These are phyloP conservation scores for Aphanomyces euteiches DNA, from an alignment of 352 stramenopile species.

Conservation along the genomic window DNA sequence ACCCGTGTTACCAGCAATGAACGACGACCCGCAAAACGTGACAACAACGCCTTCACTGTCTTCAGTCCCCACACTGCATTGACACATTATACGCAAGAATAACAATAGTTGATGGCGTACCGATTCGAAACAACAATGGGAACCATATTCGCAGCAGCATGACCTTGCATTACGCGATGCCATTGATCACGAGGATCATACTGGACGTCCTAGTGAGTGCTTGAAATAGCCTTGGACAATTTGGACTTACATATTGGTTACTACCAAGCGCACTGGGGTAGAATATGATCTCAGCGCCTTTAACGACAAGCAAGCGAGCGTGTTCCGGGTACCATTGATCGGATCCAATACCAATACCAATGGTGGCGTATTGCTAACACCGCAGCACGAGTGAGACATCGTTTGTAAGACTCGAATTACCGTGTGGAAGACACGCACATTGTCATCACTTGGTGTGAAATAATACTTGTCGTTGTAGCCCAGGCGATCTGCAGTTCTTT, in stretches of 20 bases:
- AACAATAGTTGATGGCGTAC: background rate
- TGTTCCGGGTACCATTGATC: conserved; percentile 93
- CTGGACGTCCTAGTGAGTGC: conserved; percentile 61
- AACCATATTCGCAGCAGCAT: conserved; percentile 86
- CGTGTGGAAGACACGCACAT: conserved; percentile 88
- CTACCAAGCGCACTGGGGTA: conserved; percentile 79
- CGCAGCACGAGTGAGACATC: background rate
- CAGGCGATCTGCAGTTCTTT: conserved; percentile 56
- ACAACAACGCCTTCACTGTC: conserved; percentile 74
- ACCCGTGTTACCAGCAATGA: conserved; percentile 89
- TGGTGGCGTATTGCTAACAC: conserved; percentile 69
- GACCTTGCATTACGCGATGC: conserved; percentile 90
- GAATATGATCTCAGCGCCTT: conserved; percentile 84
- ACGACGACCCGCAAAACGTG: conserved; percentile 90
- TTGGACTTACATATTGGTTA: conserved; percentile 52
- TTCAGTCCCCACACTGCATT: conserved; percentile 59
- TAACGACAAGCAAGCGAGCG: conserved; percentile 77
- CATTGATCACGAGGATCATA: conserved; percentile 87
- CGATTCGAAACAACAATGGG: conserved; percentile 89
- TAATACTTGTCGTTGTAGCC: conserved; percentile 92
- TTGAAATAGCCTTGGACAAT: conserved; percentile 25
- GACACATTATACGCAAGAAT: background rate
- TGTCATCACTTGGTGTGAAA: conserved; percentile 86
- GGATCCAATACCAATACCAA: conserved; percentile 89
- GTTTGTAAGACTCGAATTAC: conserved; percentile 35